Conservation (phyloP, 345 rosid genomes). For the Brassica carinata region DNA sequence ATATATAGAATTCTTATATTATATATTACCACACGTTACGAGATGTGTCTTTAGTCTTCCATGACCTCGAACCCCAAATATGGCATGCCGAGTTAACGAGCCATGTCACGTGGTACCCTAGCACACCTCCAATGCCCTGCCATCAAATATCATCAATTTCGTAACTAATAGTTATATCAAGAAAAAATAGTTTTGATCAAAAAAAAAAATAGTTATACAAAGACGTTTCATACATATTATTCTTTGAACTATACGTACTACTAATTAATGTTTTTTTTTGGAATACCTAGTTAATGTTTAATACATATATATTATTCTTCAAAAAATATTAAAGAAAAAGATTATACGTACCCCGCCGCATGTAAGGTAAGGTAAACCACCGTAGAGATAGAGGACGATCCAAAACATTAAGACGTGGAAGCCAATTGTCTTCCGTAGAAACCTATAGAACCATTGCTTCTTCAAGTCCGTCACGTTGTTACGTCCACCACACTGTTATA, state of each 20-base stretch:
- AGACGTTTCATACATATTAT: not conserved
- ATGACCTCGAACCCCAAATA: constrained; percentile 76
- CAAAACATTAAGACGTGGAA: constrained; percentile 66
- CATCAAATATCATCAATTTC: not conserved
- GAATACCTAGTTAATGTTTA: not conserved
- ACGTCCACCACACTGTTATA: constrained; percentile 45
- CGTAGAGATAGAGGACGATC: constrained; percentile 51
- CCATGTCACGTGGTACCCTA: constrained; percentile 80
- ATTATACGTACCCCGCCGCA: constrained; percentile 73
- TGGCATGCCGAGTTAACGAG: constrained; percentile 84
- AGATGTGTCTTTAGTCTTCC: constrained; percentile 83
- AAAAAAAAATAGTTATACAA: not conserved
- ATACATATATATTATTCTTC: not conserved
- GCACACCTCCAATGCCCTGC: constrained; percentile 68
- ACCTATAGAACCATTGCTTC: constrained; percentile 73
- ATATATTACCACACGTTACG: constrained; percentile 69
- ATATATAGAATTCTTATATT: not conserved
- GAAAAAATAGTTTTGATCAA: not conserved
- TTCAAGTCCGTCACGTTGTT: constrained; percentile 82
- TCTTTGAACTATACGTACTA: not conserved
- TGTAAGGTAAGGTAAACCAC: constrained; percentile 76
- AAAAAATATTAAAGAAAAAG: not conserved
- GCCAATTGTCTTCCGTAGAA: constrained; percentile 55
- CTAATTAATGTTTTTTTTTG: too few species aligned
- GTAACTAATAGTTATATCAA: not conserved